Percentiles rank a stretch among this genome's conserved stretches.
phyloP scores from a whole-genome alignment of 371 early-diverging fungal species.

The Mortierella sp. region DNA sequence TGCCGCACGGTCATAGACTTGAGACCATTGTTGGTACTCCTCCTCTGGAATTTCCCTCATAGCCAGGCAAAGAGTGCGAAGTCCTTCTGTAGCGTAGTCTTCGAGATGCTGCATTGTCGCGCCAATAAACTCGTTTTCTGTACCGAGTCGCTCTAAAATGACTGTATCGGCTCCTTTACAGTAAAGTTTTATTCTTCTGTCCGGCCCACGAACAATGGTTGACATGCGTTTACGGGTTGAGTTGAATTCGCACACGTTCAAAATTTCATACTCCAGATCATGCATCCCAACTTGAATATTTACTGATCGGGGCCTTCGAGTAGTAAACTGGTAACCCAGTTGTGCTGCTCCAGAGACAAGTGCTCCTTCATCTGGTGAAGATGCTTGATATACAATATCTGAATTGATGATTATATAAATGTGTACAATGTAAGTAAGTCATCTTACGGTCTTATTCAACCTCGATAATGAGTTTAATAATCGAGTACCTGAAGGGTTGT shows the following conservation, averaged over 20 bases:
- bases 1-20: slow-evolving; percentile 88
- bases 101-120: slow-evolving; percentile 82
- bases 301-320: slow-evolving; percentile 93
- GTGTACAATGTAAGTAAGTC: too few species aligned
- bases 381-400: slow-evolving; percentile 86
- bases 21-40: slow-evolving; percentile 90
- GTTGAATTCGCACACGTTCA: slow-evolving; percentile 98
- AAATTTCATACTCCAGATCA: slow-evolving; percentile 84
- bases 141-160: slow-evolving; percentile 90
- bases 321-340: slow-evolving; percentile 75
- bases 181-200: slow-evolving; percentile 92
- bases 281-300: slow-evolving; percentile 75
- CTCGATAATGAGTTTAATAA: too few species aligned
- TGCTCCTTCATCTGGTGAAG: slow-evolving; percentile 94
- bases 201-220: slow-evolving; percentile 89
- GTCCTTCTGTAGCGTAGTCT: slow-evolving; percentile 91
- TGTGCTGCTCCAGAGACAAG: slow-evolving; percentile 84
- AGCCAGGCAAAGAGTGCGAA: slow-evolving; percentile 95
- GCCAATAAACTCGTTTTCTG: slow-evolving; percentile 83
- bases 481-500: slow-evolving; percentile 66
- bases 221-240: slow-evolving; percentile 98
- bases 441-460: background rate
- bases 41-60: slow-evolving; percentile 92
- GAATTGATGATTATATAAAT: too few species aligned
- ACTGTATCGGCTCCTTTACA: slow-evolving; percentile 99